Evolutionary conservation across 176 grass and related monocot species (phyloP).

Genomic region (Metroxylon sagu): DNA sequence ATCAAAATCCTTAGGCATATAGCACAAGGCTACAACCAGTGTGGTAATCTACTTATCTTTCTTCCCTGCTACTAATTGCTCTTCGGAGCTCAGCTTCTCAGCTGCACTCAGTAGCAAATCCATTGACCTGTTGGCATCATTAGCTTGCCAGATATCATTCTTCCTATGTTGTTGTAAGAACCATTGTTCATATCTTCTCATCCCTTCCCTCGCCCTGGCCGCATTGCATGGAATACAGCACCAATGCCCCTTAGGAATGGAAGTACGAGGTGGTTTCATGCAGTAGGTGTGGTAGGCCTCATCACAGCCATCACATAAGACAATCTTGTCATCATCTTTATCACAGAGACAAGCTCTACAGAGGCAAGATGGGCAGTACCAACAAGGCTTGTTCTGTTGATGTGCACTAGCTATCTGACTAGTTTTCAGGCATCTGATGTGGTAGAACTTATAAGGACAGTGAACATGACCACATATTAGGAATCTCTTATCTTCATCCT

Average conservation of each 20-base stretch:
- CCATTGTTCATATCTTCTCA: slow-evolving; percentile 57
- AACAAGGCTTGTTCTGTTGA: slow-evolving; percentile 54
- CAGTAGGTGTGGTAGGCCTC: slow-evolving; percentile 85
- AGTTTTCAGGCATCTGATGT: slow-evolving; percentile 69
- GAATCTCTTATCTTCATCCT: slow-evolving; percentile 80
- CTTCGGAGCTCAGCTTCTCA: slow-evolving; percentile 4
- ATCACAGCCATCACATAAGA: slow-evolving; percentile 81
- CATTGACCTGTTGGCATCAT: background rate
- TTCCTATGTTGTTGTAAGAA: slow-evolving; percentile 35
- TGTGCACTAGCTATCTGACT: slow-evolving; percentile 60
- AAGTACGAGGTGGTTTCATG: slow-evolving; percentile 45
- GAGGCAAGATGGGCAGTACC: slow-evolving; percentile 95
- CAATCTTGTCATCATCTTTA: slow-evolving; percentile 62
- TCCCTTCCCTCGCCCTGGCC: slow-evolving; percentile 36
- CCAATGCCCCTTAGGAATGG: slow-evolving; percentile 66
- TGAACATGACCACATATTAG: slow-evolving; percentile 63
- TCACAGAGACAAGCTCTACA: slow-evolving; percentile 68
- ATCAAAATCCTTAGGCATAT: too few relatives aligned
- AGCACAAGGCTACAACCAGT: too few relatives aligned
- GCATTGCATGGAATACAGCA: slow-evolving; percentile 54
- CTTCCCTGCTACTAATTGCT: background rate
- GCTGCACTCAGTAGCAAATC: slow-evolving; percentile 5
- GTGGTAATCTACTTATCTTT: too few relatives aligned
- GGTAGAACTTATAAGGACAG: slow-evolving; percentile 79
- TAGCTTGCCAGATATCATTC: background rate